Conservation (phyloP, 208 protist species). For the Naegleria gruberi region DNA sequence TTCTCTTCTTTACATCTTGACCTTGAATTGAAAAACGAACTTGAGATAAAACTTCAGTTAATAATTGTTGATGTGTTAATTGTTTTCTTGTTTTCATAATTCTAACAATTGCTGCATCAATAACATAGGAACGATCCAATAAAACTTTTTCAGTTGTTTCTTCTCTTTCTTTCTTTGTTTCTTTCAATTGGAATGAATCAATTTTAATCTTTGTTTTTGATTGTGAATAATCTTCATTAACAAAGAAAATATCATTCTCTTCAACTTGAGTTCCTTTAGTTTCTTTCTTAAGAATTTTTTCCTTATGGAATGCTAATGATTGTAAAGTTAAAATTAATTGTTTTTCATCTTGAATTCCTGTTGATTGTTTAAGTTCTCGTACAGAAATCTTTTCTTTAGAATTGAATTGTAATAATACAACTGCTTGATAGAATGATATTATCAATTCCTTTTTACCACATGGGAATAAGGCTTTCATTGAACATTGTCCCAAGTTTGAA, state of each 20-base stretch:
- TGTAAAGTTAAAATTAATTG: conserved; percentile 58
- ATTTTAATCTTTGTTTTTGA: conserved; percentile 61
- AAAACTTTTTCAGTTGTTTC: conserved; percentile 57
- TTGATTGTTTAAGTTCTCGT: conserved; percentile 53
- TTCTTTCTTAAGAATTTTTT: conserved; percentile 41
- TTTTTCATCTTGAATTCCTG: conserved; percentile 46
- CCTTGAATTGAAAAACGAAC: conserved; percentile 66
- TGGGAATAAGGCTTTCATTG: conserved; percentile 50
- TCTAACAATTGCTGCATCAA: conserved; percentile 35
- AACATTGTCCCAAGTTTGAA: conserved; percentile 48
- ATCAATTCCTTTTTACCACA: conserved; percentile 60
- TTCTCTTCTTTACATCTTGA: conserved; percentile 73
- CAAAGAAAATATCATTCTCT: background rate
- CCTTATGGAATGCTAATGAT: conserved; percentile 53
- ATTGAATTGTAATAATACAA: conserved; percentile 79
- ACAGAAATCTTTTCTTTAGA: conserved; percentile 41
- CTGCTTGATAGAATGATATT: conserved; percentile 76
- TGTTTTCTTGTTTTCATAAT: conserved; percentile 36
- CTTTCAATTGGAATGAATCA: conserved; percentile 67
- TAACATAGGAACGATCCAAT: background rate
- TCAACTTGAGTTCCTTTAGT: conserved; percentile 22
- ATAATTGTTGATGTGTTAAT: conserved; percentile 63
- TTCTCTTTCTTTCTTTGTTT: conserved; percentile 64
- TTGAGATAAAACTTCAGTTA: conserved; percentile 58
- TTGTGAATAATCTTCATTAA: conserved; percentile 47